Evolutionary conservation across 2,329 filamentous ascomycete genomes (phyloP).

Genomic region (Penicillium polonicum): DNA sequence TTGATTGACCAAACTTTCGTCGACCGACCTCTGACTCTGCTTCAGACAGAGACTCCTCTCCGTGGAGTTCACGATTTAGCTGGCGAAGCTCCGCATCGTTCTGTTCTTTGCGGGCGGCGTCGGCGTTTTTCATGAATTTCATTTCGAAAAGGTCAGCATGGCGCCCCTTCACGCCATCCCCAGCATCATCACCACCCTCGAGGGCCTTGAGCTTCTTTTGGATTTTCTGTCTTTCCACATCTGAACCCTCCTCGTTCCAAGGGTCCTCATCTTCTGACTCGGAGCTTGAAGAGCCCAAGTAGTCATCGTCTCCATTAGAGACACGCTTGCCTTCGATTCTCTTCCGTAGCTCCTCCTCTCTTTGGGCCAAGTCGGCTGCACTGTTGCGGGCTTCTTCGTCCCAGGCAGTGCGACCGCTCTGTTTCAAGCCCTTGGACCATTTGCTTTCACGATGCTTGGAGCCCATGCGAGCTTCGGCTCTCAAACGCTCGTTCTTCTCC

Average conservation of each 20-base stretch:
- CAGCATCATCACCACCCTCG: conserved; percentile 49
- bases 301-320: conserved; percentile 61
- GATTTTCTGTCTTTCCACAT: conserved; percentile 38
- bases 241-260: conserved; percentile 52
- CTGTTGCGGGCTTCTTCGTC: conserved; percentile 80
- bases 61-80: conserved; percentile 68
- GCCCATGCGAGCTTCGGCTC: conserved; percentile 82
- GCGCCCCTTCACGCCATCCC: conserved; percentile 42
- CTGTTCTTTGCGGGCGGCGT: conserved; percentile 70
- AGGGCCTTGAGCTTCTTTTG: conserved; percentile 48
- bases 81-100: conserved; percentile 75
- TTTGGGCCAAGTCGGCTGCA: conserved; percentile 75
- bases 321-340: conserved; percentile 72
- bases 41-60: conserved; percentile 57
- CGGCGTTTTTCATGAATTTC: conserved; percentile 93
- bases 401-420: conserved; percentile 78
- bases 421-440: conserved; percentile 83
- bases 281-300: conserved; percentile 53
- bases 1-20: conserved; percentile 41
- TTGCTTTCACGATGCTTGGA: conserved; percentile 84
- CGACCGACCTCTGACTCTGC: conserved; percentile 65
- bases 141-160: conserved; percentile 73
- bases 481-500: conserved; percentile 67
- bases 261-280: conserved; percentile 62
- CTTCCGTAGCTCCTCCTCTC: conserved; percentile 76